Base-by-base conservation (phyloP, 1,284 basidiomycete genomes). In the Xanthoconium separans region DNA sequence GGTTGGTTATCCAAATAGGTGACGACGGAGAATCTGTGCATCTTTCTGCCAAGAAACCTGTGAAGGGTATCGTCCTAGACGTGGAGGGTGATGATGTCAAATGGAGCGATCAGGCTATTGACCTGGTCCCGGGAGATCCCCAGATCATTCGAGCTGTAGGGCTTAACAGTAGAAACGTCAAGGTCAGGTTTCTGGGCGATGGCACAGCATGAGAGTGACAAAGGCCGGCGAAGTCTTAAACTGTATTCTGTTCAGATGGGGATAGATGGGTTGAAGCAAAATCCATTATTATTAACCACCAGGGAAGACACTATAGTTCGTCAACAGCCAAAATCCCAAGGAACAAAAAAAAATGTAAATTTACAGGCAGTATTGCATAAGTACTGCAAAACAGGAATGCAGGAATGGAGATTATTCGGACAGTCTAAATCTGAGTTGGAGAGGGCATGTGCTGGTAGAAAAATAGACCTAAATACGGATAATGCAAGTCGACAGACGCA, bases 101-200 rank as follows among this genome's bases (percentile, higher is more conserved):
- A 63, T 94, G 91, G 89, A 82, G 83, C 59, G 91, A 95, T 75
- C 93, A 95, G 69, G 91, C 85, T 6, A 83, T 95, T 60, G 93
- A 95, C 72, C 77, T 96, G 44, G 82, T 91, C 51, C 93, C 93
- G 13, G 87, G 81, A 43, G 93, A 95, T 72, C 78, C 81, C 48
- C 91, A 93, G 71, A 77, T 76, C 12, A 65, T 95, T 52, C 70
- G 66, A 39, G 89, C 83, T 13, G 66, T 74, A 40, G 91, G 91
- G 2, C 71, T 94, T 59, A 77, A 80, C 27, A 84, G 85, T 10
- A 80, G 91, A 58, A 65, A 75, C 44, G 76, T 93, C 53, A 82
- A 78, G 60, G 75, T 79, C 53, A 79, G 90, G 58, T 91, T 81
- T 70, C 74, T 92, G 49, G 90, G 89, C 15, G 89, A 92, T 72